phyloP scores from a whole-genome alignment of 805 yeast genomes.

The Candida namnaoensis region DNA sequence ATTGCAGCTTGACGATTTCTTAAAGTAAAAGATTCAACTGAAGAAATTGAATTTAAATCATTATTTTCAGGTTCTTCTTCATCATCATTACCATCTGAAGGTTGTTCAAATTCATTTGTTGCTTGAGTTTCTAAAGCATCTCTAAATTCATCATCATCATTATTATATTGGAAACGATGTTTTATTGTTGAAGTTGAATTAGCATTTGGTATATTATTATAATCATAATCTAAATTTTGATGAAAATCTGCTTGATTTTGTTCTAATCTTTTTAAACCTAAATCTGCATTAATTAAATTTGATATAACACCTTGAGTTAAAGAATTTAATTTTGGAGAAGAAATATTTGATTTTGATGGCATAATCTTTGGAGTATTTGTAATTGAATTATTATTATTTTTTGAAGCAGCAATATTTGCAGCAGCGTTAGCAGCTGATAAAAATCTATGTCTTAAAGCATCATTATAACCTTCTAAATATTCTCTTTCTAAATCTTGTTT shows the following conservation, averaged over 20 bases:
- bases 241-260: slow-evolving; percentile 13
- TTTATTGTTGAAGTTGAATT: slow-evolving; percentile 1
- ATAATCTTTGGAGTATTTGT: too few relatives aligned
- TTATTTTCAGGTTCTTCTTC: slow-evolving; percentile 13
- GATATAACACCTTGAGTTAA: slow-evolving; percentile 10
- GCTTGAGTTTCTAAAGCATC: neutral
- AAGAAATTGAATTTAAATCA: slow-evolving; percentile 33
- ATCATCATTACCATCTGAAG: slow-evolving; percentile 9
- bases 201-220: too few relatives aligned
- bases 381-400: too few relatives aligned
- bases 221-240: neutral
- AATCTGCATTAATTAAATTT: slow-evolving; percentile 17
- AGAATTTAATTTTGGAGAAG: slow-evolving; percentile 1
- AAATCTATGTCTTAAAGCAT: slow-evolving; percentile 48
- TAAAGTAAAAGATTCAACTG: slow-evolving; percentile 78
- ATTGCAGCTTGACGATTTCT: slow-evolving; percentile 94
- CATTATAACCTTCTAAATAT: slow-evolving; percentile 66
- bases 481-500: slow-evolving; percentile 49
- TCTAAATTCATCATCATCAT: neutral
- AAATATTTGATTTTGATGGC: neutral
- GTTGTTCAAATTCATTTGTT: slow-evolving; percentile 1
- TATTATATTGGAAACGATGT: slow-evolving; percentile 7
- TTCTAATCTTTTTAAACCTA: slow-evolving; percentile 14
- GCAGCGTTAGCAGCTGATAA: too few relatives aligned
- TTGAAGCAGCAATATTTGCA: too few relatives aligned